A percentile compares a stretch with the other conserved stretches of the same genome.
phyloP scores from a whole-genome alignment of 1,139 yeast genomes.

The Blastobotrys ciferrii region DNA sequence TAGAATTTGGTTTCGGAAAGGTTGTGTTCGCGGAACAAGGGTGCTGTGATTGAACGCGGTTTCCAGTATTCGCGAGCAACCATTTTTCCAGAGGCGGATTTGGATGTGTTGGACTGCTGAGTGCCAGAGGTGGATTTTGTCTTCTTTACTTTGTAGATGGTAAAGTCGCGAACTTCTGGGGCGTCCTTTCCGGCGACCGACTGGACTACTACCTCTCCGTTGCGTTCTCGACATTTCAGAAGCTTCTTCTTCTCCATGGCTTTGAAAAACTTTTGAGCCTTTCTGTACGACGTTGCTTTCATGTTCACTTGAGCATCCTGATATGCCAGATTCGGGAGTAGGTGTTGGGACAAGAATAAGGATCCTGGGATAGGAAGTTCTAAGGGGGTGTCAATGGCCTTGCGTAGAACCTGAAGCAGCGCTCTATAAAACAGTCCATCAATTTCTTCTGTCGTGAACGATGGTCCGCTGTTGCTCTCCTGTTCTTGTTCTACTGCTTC shows the following conservation, averaged over 20 bases:
- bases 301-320: conserved; percentile 59
- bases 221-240: conserved; percentile 68
- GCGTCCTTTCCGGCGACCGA: conserved; percentile 50
- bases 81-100: conserved; percentile 14
- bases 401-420: conserved; percentile 63
- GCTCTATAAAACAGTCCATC: conserved; percentile 75
- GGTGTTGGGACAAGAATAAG: conserved; percentile 65
- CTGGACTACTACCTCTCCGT: conserved; percentile 64
- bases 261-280: conserved; percentile 78
- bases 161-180: conserved; percentile 55
- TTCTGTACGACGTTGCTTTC: conserved; percentile 87
- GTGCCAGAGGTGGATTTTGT: conserved; percentile 12
- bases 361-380: conserved; percentile 56
- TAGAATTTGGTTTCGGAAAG: conserved; percentile 45
- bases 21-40: conserved; percentile 34
- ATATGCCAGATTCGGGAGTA: conserved; percentile 69
- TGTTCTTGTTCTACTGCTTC: not conserved
- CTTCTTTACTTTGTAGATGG: conserved; percentile 54
- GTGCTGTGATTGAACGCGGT: conserved; percentile 19
- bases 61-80: conserved; percentile 30
- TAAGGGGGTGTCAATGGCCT: conserved; percentile 59
- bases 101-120: conserved; percentile 4
- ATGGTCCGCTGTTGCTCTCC: conserved; percentile 26
- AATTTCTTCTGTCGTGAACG: conserved; percentile 61
- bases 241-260: conserved; percentile 76